phyloP scores from a whole-genome alignment of 148 eudicot genomes.

The Salicornia ramosissima region DNA sequence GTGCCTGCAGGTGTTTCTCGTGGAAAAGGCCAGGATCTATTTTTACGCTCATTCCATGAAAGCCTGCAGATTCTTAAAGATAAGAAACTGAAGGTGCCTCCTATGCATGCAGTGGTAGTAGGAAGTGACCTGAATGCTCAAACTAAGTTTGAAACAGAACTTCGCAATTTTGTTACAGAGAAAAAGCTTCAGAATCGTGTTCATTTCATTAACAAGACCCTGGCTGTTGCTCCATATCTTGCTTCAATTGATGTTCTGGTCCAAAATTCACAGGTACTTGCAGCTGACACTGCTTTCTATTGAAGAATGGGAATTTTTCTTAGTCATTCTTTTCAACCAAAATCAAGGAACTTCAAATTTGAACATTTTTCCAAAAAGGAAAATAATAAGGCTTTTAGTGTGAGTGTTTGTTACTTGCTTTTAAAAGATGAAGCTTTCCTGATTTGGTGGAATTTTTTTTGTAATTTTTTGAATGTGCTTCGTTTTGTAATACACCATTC shows the following conservation, averaged over 20 bases:
- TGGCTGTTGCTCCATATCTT: conserved; percentile 84
- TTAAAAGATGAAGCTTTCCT: not conserved
- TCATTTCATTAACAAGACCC: conserved; percentile 89
- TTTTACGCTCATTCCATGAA: conserved; percentile 78
- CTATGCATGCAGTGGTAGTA: conserved; percentile 84
- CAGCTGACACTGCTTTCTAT: conserved; percentile 17
- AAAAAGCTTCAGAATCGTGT: conserved; percentile 74
- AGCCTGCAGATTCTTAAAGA: conserved; percentile 69
- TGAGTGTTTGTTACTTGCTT: not conserved
- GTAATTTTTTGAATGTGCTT: not conserved
- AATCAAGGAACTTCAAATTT: not conserved
- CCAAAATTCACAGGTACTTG: conserved; percentile 85
- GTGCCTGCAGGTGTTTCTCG: conserved; percentile 81
- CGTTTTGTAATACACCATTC: not conserved
- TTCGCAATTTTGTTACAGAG: conserved; percentile 60
- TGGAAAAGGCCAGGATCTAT: conserved; percentile 94
- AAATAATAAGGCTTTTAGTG: not conserved
- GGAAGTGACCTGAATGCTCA: conserved; percentile 94
- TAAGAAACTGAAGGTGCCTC: conserved; percentile 76
- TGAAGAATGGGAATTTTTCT: not conserved
- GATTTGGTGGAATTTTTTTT: not conserved
- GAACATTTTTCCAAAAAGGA: not conserved
- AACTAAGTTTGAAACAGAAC: conserved; percentile 87
- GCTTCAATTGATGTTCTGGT: conserved; percentile 92
- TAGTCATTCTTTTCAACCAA: not conserved